Base-by-base conservation (phyloP, 176 grass and related monocot genomes). In the Triticum turgidum region DNA sequence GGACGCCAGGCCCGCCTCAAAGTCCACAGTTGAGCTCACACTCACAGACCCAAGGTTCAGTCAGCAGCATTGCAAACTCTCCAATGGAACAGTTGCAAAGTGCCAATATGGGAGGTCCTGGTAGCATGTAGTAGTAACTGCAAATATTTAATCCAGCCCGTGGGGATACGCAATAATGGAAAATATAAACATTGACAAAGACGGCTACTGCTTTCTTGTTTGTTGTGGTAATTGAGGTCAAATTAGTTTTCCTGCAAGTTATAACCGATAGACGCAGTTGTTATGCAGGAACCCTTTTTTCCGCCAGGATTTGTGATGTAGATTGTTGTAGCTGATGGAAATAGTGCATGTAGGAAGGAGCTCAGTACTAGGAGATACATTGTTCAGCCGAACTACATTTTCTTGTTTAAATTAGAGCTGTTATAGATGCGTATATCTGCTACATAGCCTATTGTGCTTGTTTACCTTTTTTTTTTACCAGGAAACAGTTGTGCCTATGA, bases 21-120 rank as follows among this genome's bases (percentile, higher is more conserved):
- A 99, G 97, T 65, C 97, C 97, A 2, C 97, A 99, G 45, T 30
- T 94, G 87, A 99, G 97, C 87, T 99, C 97, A 20, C 97, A 98
- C 89, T 99, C 97, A 11, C 97, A 98, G 80, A 98, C 94, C 9
- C 93, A 93, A 51, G 97, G 93, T 8, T 99, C 92, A 3, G 94
- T 99, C 34, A 87, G 80, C 65, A 99, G 92, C 90, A 94, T 98
- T 4, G 88, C 88, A n/a, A 96, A 91, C 87, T 98, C 96, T 17
- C 96, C 96, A 14, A 98, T 96, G 93, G 96, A 98, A 61, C 96
- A 98, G 84, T 86, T 98, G 85, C 96, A 98, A 86, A 92, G 93
- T 75, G 88, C 86, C 30, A 96, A 87, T 81, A 94, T 93, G 74
- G 92, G 80, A 44, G 87, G 89, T 37, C 80, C 86, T 9, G 84